Conservation (phyloP, 2,329 filamentous ascomycete species). For the Stagonosporopsis chrysanthemi region DNA sequence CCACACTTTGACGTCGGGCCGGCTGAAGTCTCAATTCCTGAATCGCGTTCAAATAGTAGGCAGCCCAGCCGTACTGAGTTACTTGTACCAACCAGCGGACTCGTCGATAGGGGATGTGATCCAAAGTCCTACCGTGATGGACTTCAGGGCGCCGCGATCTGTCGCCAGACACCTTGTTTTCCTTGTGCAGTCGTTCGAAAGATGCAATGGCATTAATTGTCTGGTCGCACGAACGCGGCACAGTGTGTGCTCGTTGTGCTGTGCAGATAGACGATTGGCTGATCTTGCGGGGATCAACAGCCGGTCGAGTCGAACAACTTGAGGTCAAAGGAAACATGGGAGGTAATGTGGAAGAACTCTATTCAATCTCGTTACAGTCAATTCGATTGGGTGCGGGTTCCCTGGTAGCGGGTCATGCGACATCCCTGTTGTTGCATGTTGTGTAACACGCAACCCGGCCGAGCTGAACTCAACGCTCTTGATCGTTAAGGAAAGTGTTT, state of each 20-base stretch:
- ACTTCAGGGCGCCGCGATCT: background rate
- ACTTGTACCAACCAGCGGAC: background rate
- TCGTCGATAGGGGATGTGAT: background rate
- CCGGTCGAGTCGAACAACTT: background rate
- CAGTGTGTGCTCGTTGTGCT: background rate
- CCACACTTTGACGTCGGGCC: background rate
- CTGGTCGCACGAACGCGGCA: background rate
- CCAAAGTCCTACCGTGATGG: background rate
- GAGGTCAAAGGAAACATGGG: background rate
- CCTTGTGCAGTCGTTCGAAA: background rate
- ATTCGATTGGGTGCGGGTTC: background rate
- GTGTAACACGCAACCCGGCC: constrained; percentile 4
- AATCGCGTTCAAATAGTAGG: background rate
- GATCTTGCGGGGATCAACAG: background rate
- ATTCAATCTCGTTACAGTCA: background rate
- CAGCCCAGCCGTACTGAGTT: background rate
- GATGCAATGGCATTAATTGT: background rate
- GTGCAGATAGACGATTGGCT: background rate
- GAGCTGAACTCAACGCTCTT: background rate
- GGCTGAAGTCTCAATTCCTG: too few relatives aligned
- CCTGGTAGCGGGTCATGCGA: background rate
- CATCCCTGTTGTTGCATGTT: constrained; percentile 9
- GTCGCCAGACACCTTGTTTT: background rate
- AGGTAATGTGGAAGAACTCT: background rate
- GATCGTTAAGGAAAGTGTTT: background rate